These are phyloP conservation scores for Salvia sclarea DNA, from an alignment of 305 asterid species.

Conservation along the genomic window DNA sequence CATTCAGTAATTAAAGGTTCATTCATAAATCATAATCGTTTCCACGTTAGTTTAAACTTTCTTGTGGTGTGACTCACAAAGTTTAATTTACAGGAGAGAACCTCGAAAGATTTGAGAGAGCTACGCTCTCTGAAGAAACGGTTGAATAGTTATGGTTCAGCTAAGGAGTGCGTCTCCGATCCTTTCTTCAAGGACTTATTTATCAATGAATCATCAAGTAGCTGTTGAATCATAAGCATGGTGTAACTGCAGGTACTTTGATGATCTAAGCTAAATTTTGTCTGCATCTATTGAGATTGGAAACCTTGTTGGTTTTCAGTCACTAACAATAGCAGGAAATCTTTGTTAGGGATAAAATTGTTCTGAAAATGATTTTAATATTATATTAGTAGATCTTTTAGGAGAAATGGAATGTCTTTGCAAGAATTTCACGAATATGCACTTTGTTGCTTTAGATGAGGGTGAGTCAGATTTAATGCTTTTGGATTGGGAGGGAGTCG, in stretches of 20 bases:
- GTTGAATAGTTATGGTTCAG: slow-evolving; percentile 57
- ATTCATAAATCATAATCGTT: not conserved
- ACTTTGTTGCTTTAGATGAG: not conserved
- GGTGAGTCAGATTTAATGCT: not conserved
- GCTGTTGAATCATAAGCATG: slow-evolving; percentile 17
- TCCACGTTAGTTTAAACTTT: not conserved
- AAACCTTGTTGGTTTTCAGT: slow-evolving; percentile 27
- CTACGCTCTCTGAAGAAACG: slow-evolving; percentile 78
- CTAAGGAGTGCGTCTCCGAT: slow-evolving; percentile 70
- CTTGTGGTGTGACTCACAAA: slow-evolving; percentile 9
- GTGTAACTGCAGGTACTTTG: not conserved
- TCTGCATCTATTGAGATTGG: not conserved
- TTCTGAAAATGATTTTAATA: not conserved
- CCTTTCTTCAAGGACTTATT: slow-evolving; percentile 60
- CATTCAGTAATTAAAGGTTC: not conserved
- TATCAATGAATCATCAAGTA: slow-evolving; percentile 30
- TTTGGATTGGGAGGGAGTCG: not conserved
- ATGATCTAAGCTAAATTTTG: not conserved
- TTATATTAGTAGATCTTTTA: not conserved
- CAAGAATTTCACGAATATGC: not conserved
- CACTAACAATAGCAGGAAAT: not conserved
- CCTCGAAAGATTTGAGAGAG: slow-evolving; percentile 67
- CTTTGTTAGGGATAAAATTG: not conserved
- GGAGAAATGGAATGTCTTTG: not conserved
- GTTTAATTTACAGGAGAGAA: slow-evolving; percentile 56